A percentile compares a stretch with the other conserved stretches of the same genome.
Conservation (phyloP, 139 green algal genomes). For the Astrephomene gubernaculifera region DNA sequence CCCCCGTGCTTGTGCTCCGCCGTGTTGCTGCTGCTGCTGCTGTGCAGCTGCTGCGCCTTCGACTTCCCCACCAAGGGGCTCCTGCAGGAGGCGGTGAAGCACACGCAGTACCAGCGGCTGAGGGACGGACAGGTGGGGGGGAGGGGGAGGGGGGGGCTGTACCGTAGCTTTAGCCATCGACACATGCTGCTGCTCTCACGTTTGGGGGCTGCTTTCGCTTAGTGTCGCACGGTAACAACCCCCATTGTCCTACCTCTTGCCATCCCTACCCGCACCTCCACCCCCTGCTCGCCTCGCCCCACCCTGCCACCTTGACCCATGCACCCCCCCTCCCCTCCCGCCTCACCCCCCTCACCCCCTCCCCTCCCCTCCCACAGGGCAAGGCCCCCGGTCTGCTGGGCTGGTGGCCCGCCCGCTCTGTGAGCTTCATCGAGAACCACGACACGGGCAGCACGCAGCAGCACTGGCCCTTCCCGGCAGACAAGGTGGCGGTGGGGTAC, state of each 20-base stretch:
- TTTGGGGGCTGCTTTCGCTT: no score
- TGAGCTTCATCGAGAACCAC: conserved; percentile 93
- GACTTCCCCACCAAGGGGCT: conserved; percentile 94
- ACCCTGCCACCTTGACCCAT: no score
- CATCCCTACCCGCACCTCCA: no score
- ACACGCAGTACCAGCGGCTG: conserved; percentile 71
- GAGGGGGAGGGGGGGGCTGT: no score
- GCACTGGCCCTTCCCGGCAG: conserved; percentile 82
- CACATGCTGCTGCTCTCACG: no score
- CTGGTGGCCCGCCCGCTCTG: conserved; percentile 81
- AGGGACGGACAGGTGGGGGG: conserved; percentile 21
- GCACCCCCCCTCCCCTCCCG: no score
- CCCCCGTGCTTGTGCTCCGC: not conserved
- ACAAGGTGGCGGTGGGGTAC: conserved; percentile 82
- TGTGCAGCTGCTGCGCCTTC: conserved; percentile 76
- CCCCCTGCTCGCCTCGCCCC: no score
- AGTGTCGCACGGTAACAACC: no score
- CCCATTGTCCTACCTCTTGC: no score
- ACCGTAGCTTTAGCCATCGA: no score
- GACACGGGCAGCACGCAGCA: conserved; percentile 68
- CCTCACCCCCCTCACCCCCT: no score
- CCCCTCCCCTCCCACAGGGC: conserved; percentile 73
- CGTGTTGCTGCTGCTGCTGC: not conserved
- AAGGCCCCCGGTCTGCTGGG: conserved; percentile 85
- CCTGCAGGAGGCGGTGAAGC: conserved; percentile 60